Evolutionary conservation across 1,139 yeast species (phyloP), one percentile per base, ranked within the genome.

Genomic region (Meyerozyma elateridarum): DNA sequence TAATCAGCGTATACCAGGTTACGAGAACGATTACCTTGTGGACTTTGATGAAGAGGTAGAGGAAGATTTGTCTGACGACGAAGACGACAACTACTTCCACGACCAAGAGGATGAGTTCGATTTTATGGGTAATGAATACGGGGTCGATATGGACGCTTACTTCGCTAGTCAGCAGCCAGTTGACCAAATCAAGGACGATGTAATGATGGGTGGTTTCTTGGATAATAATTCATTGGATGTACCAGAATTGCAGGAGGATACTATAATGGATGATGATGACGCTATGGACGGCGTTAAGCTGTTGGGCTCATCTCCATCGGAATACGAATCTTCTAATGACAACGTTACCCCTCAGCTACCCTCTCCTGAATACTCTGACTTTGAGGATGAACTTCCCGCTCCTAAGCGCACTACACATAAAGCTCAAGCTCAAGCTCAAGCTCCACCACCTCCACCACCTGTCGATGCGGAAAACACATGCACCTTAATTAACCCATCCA

Each of bases 1-100:
- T 26, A 34, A 35, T 27, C 16, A 14, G n/a, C 48, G 38, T 6
- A 55, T 61, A 17, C 64, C 65, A 8, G 66, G 66, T 5, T 61
- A 46, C 36, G 66, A 61, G 40, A 54, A 54, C 37, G 67, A 62
- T 42, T 61, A 60, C 41, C 47, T 61, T 29, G 42, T 53, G 29
- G 64, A 54, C 28, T 51, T 56, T 31, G 60, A 56, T 13, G 70
- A 64, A 37, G 56, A 51, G 12, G 54, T 59, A 14, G 68, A 80
- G 35, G 71, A 79, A 51, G 77, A 75, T 41, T 51, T 54, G 31
- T 71, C 82, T 41, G 59, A 79, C 24, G 59, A 65, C 33, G 67
- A 61, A 30, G 65, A 59, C 32, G 63, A 57, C 38, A 59, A 61
- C 35, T 62, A 62, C 44, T 62, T 56, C 42, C 62, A 59, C 36